Evolutionary conservation across 345 rosid species (phyloP).

Genomic region (Brassica carinata): DNA sequence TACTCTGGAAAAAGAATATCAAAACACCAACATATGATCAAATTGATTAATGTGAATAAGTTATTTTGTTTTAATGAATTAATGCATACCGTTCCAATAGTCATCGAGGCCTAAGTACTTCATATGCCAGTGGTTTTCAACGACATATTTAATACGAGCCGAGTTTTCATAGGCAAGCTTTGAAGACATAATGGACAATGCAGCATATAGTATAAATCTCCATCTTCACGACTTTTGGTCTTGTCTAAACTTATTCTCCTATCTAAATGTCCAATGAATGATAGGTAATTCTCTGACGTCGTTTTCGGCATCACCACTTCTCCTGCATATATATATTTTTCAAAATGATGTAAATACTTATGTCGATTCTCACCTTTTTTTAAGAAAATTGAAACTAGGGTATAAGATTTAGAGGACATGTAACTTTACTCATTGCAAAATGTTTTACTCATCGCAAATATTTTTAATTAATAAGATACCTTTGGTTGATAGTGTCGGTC

Average conservation of each 20-base stretch:
- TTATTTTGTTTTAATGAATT: neutral
- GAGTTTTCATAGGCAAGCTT: slow-evolving; percentile 70
- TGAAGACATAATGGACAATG: slow-evolving; percentile 66
- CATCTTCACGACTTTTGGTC: slow-evolving; percentile 44
- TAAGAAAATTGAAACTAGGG: neutral
- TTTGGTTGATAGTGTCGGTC: slow-evolving; percentile 48
- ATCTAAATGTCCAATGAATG: slow-evolving; percentile 54
- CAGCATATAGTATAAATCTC: slow-evolving; percentile 47
- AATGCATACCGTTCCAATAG: slow-evolving; percentile 68
- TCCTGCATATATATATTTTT: slow-evolving; percentile 43
- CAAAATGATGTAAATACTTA: neutral
- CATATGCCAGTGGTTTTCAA: slow-evolving; percentile 66
- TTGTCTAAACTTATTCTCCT: slow-evolving; percentile 50
- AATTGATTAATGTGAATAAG: neutral
- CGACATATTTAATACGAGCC: slow-evolving; percentile 46
- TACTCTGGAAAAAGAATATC: slow-evolving; percentile 44
- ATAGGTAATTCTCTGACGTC: slow-evolving; percentile 47
- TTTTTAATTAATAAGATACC: slow-evolving; percentile 30
- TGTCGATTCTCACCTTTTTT: neutral
- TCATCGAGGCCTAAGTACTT: slow-evolving; percentile 55
- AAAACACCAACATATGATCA: neutral
- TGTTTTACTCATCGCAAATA: neutral
- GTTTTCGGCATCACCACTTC: slow-evolving; percentile 48
- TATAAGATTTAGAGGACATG: neutral
- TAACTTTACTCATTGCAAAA: too few species aligned